A percentile compares a stretch with the other conserved stretches of the same genome.
phyloP scores from a whole-genome alignment of 306 rosid species.

The Sicyos edulis region DNA sequence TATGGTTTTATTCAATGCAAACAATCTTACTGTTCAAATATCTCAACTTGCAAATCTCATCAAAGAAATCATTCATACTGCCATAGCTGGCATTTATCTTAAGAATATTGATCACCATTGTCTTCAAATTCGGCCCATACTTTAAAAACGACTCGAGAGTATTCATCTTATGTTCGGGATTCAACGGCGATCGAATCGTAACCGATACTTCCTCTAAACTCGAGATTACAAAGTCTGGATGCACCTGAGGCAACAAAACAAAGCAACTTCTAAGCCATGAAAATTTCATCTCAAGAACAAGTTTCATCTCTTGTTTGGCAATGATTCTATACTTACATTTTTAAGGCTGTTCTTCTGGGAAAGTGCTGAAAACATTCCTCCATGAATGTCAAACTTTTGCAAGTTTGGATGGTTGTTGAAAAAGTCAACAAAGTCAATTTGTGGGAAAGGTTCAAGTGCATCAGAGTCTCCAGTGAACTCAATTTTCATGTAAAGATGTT shows the following conservation, averaged over 20 bases:
- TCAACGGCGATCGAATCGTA: conserved; percentile 78
- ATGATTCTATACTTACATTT: conserved; percentile 45
- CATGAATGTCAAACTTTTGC: conserved; percentile 71
- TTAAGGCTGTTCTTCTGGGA: conserved; percentile 86
- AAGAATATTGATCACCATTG: conserved; percentile 71
- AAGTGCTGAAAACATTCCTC: conserved; percentile 98
- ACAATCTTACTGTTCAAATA: conserved; percentile 49
- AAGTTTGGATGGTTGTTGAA: conserved; percentile 79
- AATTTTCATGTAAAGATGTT: conserved; percentile 85
- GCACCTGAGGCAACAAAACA: conserved; percentile 45
- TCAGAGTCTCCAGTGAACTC: conserved; percentile 87
- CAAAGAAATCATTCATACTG: conserved; percentile 86
- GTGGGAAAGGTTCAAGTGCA: conserved; percentile 83
- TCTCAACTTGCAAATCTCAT: conserved; percentile 71
- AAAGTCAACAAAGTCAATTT: conserved; percentile 87
- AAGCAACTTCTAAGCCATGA: neutral
- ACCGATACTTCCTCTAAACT: conserved; percentile 71
- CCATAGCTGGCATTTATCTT: conserved; percentile 80
- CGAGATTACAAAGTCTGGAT: conserved; percentile 62
- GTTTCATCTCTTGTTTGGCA: neutral
- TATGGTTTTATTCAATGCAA: conserved; percentile 51
- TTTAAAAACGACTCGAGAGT: conserved; percentile 76
- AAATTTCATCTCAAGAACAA: conserved; percentile 6
- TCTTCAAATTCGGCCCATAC: conserved; percentile 59
- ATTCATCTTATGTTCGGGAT: conserved; percentile 88